A percentile compares a stretch with the other conserved stretches of the same genome.
Evolutionary conservation across 106 monocot genomes (phyloP).

Genomic region (Posidonia australis): DNA sequence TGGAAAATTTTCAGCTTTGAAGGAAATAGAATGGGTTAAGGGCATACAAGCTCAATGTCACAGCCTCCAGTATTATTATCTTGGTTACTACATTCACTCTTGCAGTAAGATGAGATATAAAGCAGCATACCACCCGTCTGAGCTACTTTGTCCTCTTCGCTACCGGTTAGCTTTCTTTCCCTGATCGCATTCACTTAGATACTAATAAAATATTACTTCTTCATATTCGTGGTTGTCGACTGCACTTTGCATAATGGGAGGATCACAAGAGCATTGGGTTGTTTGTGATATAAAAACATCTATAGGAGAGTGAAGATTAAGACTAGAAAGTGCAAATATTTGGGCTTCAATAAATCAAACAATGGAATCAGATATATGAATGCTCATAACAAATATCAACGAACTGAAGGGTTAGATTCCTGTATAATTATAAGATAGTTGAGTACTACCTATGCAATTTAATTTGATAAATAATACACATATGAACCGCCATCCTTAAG

Average conservation of each 20-base stretch:
- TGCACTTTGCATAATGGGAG: background rate
- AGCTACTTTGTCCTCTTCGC: slow-evolving; percentile 94
- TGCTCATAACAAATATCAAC: background rate
- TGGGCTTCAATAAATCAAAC: too few species aligned
- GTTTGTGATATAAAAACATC: background rate
- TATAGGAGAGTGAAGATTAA: background rate
- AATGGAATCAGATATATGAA: background rate
- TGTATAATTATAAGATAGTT: too few species aligned
- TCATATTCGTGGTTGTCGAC: background rate
- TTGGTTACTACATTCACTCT: slow-evolving; percentile 96
- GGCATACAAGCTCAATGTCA: slow-evolving; percentile 29
- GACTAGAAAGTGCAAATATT: too few species aligned
- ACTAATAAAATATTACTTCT: background rate
- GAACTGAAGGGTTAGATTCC: too few species aligned
- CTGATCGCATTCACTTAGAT: background rate
- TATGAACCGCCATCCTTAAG: too few species aligned
- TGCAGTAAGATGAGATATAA: slow-evolving; percentile 99
- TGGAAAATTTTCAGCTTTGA: slow-evolving; percentile 86
- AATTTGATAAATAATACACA: too few species aligned
- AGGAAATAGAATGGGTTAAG: slow-evolving; percentile 90
- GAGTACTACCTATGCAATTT: too few species aligned
- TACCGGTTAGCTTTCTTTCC: slow-evolving; percentile 42
- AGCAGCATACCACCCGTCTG: slow-evolving; percentile 84
- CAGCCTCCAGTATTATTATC: slow-evolving; percentile 78
- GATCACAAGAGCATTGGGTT: too few species aligned